Base-by-base conservation (phyloP, 2,329 filamentous ascomycete species). In the Shiraia bambusicola region DNA sequence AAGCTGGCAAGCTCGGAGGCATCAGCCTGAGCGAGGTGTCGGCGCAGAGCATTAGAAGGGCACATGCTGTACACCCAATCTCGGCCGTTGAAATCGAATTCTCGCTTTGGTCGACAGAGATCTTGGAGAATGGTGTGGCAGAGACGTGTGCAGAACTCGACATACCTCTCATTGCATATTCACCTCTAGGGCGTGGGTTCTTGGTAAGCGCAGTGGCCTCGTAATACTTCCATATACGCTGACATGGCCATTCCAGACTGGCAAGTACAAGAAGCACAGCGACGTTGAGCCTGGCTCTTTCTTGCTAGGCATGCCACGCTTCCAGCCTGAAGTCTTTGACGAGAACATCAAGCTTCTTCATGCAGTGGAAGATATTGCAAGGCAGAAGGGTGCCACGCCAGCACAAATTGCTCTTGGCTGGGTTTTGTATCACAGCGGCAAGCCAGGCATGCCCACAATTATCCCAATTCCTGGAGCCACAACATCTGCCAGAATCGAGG, bases 111-210 rank as follows among this genome's bases (percentile, higher is more conserved):
- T 69, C 69, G 5, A 79, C 77, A 2, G 75, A 81, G 17, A 76
- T 81, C 32, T 63, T 83, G 4, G 63, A 76, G 13, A 83, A 84
- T 47, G 81, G 76, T 13, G 73, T 84, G 1, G 77, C 78, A 2
- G 59, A 71, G 38, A 72, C 76, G 1, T 83, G 81, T 47, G 75
- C 72, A 1, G 76, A 91, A 60, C 67, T 86, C 32, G 71, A 75
- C 33, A 88, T 92, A 45, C 83, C 85, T 0, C 70, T 91, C 34
- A 69, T 88, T n/a, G 65, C 65, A 3, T 91, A 89, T 68, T 84
- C 83, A 31, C 87, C 87, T 1, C 72, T 90, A 0, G 83, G 86
- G 4, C 72, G 79, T 17, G 82, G 82, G 1, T 77, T 81, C 69
- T 54, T 72, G 60, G 70, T 58, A 65, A 66, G 59, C 16, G 16